Base-by-base conservation (phyloP, 768 basidiomycete genomes). In the Lactifluus echinatus region DNA sequence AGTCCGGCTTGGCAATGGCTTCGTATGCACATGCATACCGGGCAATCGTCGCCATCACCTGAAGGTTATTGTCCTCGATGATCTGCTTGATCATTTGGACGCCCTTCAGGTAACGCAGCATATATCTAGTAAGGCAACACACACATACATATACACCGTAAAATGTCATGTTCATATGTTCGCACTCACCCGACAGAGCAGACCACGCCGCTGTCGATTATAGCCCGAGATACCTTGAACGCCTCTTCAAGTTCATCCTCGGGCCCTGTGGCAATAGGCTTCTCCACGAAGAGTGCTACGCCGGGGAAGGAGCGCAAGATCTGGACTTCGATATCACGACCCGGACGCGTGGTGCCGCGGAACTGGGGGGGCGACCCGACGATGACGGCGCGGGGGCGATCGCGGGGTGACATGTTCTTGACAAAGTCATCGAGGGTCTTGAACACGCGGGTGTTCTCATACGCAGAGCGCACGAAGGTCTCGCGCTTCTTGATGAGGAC, bases 71-170 rank as follows among this genome's bases (percentile, higher is more conserved):
- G 61, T 95, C 92, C 67, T 89, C 77, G 68, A 99, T 89, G 70
- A 97, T 93, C 59, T 87, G 81, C 74, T 95, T 94, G 90, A 97
- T 96, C 80, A 84, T 86, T 73, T 96, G 93, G 21, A 95, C 91
- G 31, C 88, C 93, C 71, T 87, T 87, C 65, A 95, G 78, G 74
- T 95, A 94, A 61, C 93, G 84, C 62, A 96, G 76, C 93, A 96
- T 96, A 69, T 92, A 93, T 57, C 90, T 91, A n/a, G 26, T 31
- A 5, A 4, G 31, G n/a, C n/a, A n/a, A n/a, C 10, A 31, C 10
- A 21, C 33, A 29, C 23, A 54, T 1, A 31, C 40, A 42, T 45
- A 17, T 24, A 45, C 34, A 26, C 17, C 37, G 21, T n/a, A 42
- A 28, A 8, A 14, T 19, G 31, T 12, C 29, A 44, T 39, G 36